A percentile compares a stretch with the other conserved stretches of the same genome.
Conservation (phyloP, 208 protist species). For the Borovskyia barvae region DNA sequence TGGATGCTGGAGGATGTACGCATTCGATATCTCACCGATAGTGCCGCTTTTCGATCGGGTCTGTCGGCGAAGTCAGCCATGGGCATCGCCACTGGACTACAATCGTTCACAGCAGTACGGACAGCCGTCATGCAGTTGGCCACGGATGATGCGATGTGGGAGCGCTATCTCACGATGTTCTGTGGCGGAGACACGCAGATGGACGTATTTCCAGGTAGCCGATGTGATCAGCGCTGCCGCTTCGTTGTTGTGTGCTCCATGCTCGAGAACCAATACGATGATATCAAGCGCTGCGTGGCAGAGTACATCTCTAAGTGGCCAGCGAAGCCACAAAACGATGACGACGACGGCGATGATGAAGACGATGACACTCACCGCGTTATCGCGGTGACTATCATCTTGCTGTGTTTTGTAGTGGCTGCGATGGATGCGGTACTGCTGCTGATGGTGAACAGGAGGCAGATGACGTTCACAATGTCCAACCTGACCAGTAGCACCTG, state of each 20-base stretch:
- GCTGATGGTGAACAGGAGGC: slow-evolving; percentile 10
- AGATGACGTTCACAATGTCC: slow-evolving; percentile 1
- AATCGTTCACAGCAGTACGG: slow-evolving; percentile 17
- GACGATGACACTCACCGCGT: too few species aligned
- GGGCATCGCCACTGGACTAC: slow-evolving; percentile 22
- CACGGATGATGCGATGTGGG: slow-evolving; percentile 38
- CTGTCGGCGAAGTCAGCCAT: slow-evolving; percentile 30
- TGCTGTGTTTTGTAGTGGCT: not conserved
- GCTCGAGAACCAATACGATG: slow-evolving; percentile 26
- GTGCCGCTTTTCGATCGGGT: slow-evolving; percentile 35
- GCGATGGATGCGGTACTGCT: slow-evolving; percentile 3
- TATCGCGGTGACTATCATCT: slow-evolving; percentile 2
- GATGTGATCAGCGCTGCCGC: slow-evolving; percentile 54
- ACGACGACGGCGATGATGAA: not conserved
- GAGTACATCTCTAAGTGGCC: slow-evolving; percentile 2
- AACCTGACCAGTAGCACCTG: not conserved
- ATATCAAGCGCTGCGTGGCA: slow-evolving; percentile 37
- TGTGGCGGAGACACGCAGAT: slow-evolving; percentile 30
- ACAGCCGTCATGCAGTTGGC: slow-evolving; percentile 14
- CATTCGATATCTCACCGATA: slow-evolving; percentile 43
- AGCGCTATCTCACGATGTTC: slow-evolving; percentile 39
- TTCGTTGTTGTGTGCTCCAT: slow-evolving; percentile 51
- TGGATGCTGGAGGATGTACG: slow-evolving; percentile 36
- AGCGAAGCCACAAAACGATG: too few species aligned
- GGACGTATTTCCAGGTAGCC: slow-evolving; percentile 28